Conservation (phyloP, 768 basidiomycete species). For the Pleurotus pulmonarius region DNA sequence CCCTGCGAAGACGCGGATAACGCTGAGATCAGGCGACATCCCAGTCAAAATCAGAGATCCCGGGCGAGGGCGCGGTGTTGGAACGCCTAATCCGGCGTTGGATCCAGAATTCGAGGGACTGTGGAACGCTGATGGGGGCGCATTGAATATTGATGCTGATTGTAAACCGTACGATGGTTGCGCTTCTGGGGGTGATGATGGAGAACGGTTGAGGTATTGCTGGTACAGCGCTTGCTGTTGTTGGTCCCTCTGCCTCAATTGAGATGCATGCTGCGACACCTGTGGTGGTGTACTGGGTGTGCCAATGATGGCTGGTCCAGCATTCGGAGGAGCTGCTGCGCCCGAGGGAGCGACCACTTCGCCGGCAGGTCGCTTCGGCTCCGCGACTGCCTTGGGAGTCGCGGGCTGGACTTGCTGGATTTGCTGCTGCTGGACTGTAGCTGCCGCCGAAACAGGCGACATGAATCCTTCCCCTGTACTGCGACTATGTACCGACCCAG, state of each 20-base stretch:
- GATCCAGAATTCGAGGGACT: slow-evolving; percentile 39
- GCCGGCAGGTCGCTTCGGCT: slow-evolving; percentile 21
- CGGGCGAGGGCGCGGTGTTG: slow-evolving; percentile 58
- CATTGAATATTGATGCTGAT: slow-evolving; percentile 66
- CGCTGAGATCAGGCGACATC: slow-evolving; percentile 76
- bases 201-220: slow-evolving; percentile 86
- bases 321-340: slow-evolving; percentile 12
- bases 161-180: slow-evolving; percentile 74
- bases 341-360: slow-evolving; percentile 20
- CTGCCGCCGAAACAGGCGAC: slow-evolving; percentile 50
- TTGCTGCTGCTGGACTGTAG: slow-evolving; percentile 53
- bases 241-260: slow-evolving; percentile 82
- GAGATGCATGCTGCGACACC: slow-evolving; percentile 64
- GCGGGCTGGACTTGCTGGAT: slow-evolving; percentile 18
- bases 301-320: slow-evolving; percentile 27
- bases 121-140: slow-evolving; percentile 28
- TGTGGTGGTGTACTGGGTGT: slow-evolving; percentile 28
- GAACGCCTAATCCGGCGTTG: slow-evolving; percentile 46
- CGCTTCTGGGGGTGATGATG: slow-evolving; percentile 71
- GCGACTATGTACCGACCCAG: slow-evolving; percentile 38
- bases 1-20: slow-evolving; percentile 95
- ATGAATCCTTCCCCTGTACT: slow-evolving; percentile 27
- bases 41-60: slow-evolving; percentile 74
- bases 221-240: slow-evolving; percentile 86
- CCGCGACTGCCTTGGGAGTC: slow-evolving; percentile 18